Percentiles rank a stretch among this genome's conserved stretches.
These are phyloP conservation scores for Canavalia ensiformis DNA, from an alignment of 306 rosid genomes.

Conservation along the genomic window DNA sequence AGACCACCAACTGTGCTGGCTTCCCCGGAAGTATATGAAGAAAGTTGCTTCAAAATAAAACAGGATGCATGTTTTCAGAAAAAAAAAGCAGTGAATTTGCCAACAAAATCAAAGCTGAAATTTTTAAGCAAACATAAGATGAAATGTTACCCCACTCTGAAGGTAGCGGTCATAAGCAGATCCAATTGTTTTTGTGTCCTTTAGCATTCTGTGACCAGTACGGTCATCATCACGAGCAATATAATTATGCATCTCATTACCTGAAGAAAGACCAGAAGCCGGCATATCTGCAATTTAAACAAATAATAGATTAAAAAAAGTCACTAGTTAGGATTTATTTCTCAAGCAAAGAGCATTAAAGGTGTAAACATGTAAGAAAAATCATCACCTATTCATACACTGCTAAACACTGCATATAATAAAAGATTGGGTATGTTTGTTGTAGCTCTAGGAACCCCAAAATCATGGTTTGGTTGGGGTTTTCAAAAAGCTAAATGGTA, in stretches of 20 bases:
- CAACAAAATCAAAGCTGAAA: background rate
- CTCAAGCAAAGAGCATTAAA: background rate
- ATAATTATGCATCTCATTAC: slow-evolving; percentile 77
- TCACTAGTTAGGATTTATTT: background rate
- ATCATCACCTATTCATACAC: no score
- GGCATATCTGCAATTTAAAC: slow-evolving; percentile 57
- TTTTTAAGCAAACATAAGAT: slow-evolving; percentile 29
- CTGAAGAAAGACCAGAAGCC: slow-evolving; percentile 65
- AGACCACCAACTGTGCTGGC: slow-evolving; percentile 62
- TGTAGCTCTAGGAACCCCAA: background rate
- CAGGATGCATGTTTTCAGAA: slow-evolving; percentile 48
- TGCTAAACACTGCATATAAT: no score
- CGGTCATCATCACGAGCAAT: slow-evolving; percentile 67
- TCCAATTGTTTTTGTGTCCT: slow-evolving; percentile 74
- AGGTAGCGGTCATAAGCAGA: slow-evolving; percentile 95
- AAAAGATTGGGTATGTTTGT: no score
- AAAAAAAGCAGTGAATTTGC: slow-evolving; percentile 27
- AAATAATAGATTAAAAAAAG: background rate
- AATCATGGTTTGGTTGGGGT: no score
- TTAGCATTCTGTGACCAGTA: slow-evolving; percentile 59
- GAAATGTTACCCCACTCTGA: slow-evolving; percentile 76
- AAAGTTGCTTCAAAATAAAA: slow-evolving; percentile 66
- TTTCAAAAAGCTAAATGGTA: no score
- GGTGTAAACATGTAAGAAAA: background rate
- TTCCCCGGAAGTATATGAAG: slow-evolving; percentile 79